A percentile compares a stretch with the other conserved stretches of the same genome.
Conservation (phyloP, 345 rosid genomes). For the Pseudoturritis turrita region DNA sequence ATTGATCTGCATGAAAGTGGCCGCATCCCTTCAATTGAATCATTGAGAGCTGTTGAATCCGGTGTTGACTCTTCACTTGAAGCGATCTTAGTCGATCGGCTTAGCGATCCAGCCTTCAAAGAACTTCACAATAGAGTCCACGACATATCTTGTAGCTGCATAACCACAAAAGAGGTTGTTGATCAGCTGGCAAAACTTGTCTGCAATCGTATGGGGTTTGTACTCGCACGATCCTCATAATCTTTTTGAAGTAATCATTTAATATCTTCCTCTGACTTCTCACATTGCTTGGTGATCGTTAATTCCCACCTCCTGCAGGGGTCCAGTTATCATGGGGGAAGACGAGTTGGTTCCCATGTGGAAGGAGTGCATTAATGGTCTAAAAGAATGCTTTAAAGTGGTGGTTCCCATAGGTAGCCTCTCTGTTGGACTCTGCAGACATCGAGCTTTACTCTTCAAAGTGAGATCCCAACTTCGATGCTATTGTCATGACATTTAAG, state of each 20-base stretch:
- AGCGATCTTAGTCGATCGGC: constrained; percentile 76
- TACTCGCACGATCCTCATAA: constrained; percentile 17
- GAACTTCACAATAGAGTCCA: constrained; percentile 80
- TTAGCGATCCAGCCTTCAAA: constrained; percentile 72
- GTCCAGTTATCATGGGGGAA: constrained; percentile 60
- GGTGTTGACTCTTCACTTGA: constrained; percentile 55
- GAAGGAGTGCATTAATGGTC: constrained; percentile 73
- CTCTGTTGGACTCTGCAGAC: constrained; percentile 91
- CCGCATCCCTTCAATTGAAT: constrained; percentile 87
- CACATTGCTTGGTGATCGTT: constrained; percentile 24
- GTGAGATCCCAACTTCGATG: constrained; percentile 44
- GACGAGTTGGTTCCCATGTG: constrained; percentile 64
- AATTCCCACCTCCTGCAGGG: constrained; percentile 40
- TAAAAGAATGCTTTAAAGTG: constrained; percentile 79
- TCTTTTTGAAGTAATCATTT: constrained; percentile 1
- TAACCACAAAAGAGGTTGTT: constrained; percentile 81
- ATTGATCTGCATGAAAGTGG: constrained; percentile 78
- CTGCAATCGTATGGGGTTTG: constrained; percentile 92
- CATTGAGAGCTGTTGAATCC: constrained; percentile 73
- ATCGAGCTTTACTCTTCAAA: constrained; percentile 92
- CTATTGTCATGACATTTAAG: background rate
- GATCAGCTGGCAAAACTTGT: constrained; percentile 94
- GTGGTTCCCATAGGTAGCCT: constrained; percentile 93
- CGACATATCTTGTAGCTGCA: constrained; percentile 60
- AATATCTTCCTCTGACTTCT: constrained; percentile 28